Percentiles rank a stretch among this genome's conserved stretches.
phyloP scores from a whole-genome alignment of 2,329 filamentous ascomycete genomes.

The Blastomyces parvus region DNA sequence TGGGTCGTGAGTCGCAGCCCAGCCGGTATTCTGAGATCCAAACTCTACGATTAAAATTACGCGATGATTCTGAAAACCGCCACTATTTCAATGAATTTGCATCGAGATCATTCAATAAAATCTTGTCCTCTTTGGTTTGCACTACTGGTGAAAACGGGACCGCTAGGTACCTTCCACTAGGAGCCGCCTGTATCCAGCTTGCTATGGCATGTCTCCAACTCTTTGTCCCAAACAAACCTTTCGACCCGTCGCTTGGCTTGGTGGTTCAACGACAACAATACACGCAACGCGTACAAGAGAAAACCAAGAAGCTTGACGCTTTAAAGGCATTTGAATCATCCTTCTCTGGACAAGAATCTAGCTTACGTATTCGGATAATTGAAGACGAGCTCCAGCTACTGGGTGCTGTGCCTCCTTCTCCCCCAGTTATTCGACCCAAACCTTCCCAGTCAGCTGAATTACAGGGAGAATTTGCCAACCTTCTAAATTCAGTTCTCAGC shows the following conservation, averaged over 20 bases:
- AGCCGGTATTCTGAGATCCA: conserved; percentile 13
- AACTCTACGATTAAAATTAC: conserved; percentile 17
- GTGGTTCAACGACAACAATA: conserved; percentile 56
- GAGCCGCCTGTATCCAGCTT: conserved; percentile 65
- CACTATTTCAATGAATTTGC: conserved; percentile 32
- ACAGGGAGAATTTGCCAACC: conserved; percentile 72
- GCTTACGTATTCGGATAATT: conserved; percentile 55
- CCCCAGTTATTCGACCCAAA: conserved; percentile 62
- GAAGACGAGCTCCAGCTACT: conserved; percentile 53
- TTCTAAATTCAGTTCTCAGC: conserved; percentile 56
- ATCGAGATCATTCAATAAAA: conserved; percentile 23
- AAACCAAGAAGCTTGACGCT: conserved; percentile 50
- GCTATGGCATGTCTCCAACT: conserved; percentile 64
- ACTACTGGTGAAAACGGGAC: conserved; percentile 15
- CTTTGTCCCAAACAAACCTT: conserved; percentile 76
- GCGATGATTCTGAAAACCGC: conserved; percentile 18
- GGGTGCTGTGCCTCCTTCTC: conserved; percentile 56
- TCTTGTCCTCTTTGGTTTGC: conserved; percentile 21
- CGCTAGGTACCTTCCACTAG: conserved; percentile 31
- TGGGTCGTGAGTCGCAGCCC: background rate
- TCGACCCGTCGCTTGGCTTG: conserved; percentile 62
- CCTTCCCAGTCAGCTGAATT: conserved; percentile 59
- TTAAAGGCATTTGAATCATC: conserved; percentile 56
- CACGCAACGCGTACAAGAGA: conserved; percentile 44
- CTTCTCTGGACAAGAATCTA: conserved; percentile 60